Conservation (phyloP, 1,139 yeast genomes). For the Nakaseomyces kungkrabaensis region DNA sequence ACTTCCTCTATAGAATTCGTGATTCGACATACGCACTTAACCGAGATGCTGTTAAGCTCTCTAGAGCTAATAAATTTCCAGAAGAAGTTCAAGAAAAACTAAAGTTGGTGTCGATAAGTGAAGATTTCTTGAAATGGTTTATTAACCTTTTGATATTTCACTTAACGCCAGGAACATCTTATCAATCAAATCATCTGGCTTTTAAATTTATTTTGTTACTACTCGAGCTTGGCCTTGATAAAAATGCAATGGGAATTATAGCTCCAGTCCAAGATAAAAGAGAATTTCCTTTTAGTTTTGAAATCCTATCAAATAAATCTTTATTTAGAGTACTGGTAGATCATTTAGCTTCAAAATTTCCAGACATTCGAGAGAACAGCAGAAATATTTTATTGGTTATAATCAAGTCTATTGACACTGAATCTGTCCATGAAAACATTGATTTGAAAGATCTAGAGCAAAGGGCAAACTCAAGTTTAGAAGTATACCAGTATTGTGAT, state of each 20-base stretch:
- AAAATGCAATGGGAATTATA: slow-evolving; percentile 30
- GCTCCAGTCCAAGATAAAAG: slow-evolving; percentile 22
- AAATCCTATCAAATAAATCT: slow-evolving; percentile 33
- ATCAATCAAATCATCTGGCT: slow-evolving; percentile 48
- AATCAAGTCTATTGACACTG: slow-evolving; percentile 23
- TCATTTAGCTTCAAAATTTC: slow-evolving; percentile 59
- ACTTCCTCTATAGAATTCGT: slow-evolving; percentile 51
- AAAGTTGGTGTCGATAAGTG: slow-evolving; percentile 27
- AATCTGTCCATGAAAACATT: slow-evolving; percentile 15
- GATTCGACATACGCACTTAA: slow-evolving; percentile 53
- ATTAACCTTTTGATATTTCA: slow-evolving; percentile 34
- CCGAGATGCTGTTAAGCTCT: slow-evolving; percentile 38
- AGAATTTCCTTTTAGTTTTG: slow-evolving; percentile 35
- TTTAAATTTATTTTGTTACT: slow-evolving; percentile 41
- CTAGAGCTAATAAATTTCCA: slow-evolving; percentile 30
- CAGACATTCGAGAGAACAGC: slow-evolving; percentile 56
- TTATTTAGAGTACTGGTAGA: slow-evolving; percentile 45
- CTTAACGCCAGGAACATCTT: slow-evolving; percentile 59
- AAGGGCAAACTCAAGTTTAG: slow-evolving; percentile 39
- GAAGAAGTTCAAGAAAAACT: slow-evolving; percentile 29
- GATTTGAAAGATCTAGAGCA: slow-evolving; percentile 24
- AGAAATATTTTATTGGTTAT: slow-evolving; percentile 41
- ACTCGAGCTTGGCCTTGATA: slow-evolving; percentile 49
- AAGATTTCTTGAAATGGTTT: slow-evolving; percentile 38
- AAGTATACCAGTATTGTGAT: slow-evolving; percentile 67